These are phyloP conservation scores for Globisporangium rhizosaccharum DNA, from an alignment of 352 stramenopile species.

Conservation along the genomic window DNA sequence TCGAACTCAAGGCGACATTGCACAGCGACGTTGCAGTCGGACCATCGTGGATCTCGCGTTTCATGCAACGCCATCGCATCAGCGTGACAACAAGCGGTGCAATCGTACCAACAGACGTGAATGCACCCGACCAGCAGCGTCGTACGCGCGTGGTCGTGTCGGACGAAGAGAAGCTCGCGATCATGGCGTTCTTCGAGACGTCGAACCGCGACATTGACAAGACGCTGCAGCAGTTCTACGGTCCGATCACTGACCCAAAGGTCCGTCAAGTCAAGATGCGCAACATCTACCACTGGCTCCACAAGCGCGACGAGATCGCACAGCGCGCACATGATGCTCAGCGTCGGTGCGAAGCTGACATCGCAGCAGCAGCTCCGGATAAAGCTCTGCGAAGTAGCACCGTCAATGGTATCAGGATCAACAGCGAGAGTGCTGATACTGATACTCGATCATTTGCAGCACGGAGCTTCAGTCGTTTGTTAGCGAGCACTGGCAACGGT, in stretches of 20 bases:
- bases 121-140: conserved; percentile 4
- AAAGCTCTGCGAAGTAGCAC: too few relatives aligned
- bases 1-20: conserved; percentile 5
- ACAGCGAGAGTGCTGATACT: too few relatives aligned
- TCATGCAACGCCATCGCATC: conserved; percentile 10
- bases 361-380: too few relatives aligned
- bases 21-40: conserved; percentile 2
- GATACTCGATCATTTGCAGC: too few relatives aligned
- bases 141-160: conserved; percentile 4
- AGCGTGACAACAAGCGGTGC: conserved; percentile 3
- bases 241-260: conserved; percentile 9
- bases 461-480: too few relatives aligned
- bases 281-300: conserved; percentile 12
- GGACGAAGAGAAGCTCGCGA: conserved; percentile 9
- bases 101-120: conserved; percentile 6
- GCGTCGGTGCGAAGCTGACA: too few relatives aligned
- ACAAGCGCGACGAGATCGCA: conserved; percentile 8
- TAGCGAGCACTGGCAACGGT: too few relatives aligned
- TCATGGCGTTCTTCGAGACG: conserved; percentile 9
- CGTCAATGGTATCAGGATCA: too few relatives aligned
- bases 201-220: conserved; percentile 11
- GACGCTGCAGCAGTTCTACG: conserved; percentile 13
- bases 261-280: conserved; percentile 6
- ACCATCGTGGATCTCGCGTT: conserved; percentile 11
- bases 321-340: conserved; percentile 1